Conservation (phyloP, 192 early-diverging fungal genomes). For the Entomortierella lignicola region DNA sequence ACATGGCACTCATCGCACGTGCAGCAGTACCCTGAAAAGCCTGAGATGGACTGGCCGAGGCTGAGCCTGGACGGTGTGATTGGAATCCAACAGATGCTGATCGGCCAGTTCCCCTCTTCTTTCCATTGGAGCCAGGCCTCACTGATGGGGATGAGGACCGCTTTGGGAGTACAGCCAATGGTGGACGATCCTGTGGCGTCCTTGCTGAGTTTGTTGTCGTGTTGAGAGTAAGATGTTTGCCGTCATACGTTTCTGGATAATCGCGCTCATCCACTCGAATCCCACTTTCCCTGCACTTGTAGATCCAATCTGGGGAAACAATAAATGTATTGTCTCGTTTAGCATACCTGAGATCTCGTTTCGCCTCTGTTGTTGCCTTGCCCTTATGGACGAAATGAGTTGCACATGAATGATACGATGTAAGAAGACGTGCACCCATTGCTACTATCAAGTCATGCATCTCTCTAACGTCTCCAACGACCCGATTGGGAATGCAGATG, state of each 20-base stretch:
- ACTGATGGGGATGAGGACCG: conserved; percentile 5
- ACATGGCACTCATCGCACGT: conserved; percentile 28
- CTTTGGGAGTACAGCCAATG: conserved; percentile 8
- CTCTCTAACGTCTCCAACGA: conserved; percentile 17
- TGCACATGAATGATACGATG: conserved; percentile 1
- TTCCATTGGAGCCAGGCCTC: neutral
- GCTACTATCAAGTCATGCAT: conserved; percentile 18
- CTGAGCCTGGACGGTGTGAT: conserved; percentile 4
- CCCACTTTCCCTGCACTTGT: conserved; percentile 21
- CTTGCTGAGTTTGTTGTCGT: neutral
- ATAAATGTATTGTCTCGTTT: conserved; percentile 6
- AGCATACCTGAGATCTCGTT: conserved; percentile 18
- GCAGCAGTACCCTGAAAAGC: conserved; percentile 42
- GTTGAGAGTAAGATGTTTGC: conserved; percentile 9
- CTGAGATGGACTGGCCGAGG: conserved; percentile 13
- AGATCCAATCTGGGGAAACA: conserved; percentile 30
- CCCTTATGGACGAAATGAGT: conserved; percentile 41
- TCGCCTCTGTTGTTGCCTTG: conserved; percentile 8
- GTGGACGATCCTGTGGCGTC: conserved; percentile 8
- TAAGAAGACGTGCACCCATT: conserved; percentile 25
- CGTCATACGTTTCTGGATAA: conserved; percentile 30
- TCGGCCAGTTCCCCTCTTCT: conserved; percentile 1
- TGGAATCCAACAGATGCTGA: conserved; percentile 10
- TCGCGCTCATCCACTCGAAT: conserved; percentile 27
- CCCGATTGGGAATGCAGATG: conserved; percentile 26